Conservation (phyloP, 768 basidiomycete genomes). For the Filobasidium floriforme region DNA sequence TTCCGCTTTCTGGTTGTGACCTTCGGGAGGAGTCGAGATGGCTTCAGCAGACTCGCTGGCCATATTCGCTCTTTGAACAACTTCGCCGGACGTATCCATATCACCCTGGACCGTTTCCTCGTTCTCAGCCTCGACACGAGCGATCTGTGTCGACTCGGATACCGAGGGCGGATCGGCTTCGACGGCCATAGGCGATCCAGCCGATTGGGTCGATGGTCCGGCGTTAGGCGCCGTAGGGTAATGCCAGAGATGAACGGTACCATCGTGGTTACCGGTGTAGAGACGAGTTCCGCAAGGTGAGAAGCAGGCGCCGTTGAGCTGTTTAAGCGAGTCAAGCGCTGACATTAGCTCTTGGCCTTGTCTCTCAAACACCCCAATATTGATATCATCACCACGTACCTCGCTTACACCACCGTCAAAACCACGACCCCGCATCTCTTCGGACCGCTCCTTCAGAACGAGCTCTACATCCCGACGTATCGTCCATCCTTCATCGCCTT, state of each 20-base stretch:
- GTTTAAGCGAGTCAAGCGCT: background rate
- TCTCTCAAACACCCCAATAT: background rate
- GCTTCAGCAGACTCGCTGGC: background rate
- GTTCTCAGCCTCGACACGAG: too few species aligned
- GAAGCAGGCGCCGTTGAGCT: constrained; percentile 19
- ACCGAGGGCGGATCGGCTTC: background rate
- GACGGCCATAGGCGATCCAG: background rate
- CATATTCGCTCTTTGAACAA: background rate
- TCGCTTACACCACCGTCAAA: constrained; percentile 13
- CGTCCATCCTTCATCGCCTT: constrained; percentile 17
- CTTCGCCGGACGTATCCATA: background rate
- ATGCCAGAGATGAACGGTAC: constrained; percentile 17
- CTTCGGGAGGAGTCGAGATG: too few species aligned
- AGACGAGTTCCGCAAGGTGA: constrained; percentile 19
- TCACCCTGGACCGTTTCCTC: background rate
- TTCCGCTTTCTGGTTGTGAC: background rate
- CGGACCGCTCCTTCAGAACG: constrained; percentile 10
- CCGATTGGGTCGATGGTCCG: background rate
- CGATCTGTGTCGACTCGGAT: background rate
- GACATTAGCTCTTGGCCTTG: background rate
- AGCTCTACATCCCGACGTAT: constrained; percentile 15
- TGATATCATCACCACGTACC: background rate
- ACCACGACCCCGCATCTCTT: background rate
- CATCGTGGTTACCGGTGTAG: constrained; percentile 22
- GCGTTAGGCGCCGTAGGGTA: constrained; percentile 13